Evolutionary conservation across 140 eudicot genomes (phyloP).

Genomic region (Flaveria floridana): DNA sequence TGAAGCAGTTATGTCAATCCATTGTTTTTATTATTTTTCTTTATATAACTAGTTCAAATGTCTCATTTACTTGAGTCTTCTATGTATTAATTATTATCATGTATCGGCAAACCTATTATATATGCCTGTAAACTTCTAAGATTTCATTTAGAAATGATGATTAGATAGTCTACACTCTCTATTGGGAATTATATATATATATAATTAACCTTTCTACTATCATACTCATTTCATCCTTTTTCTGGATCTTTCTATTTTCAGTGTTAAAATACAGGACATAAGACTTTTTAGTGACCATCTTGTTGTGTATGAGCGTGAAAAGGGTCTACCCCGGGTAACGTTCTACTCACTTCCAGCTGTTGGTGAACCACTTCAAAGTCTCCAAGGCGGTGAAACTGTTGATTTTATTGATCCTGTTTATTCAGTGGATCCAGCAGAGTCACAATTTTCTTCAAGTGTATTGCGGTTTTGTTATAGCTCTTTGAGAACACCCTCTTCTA

Average conservation of each 20-base stretch:
- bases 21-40: too few species aligned
- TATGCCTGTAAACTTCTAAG: too few species aligned
- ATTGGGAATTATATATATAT: conserved; percentile 11
- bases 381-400: conserved; percentile 67
- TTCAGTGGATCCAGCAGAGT: conserved; percentile 64
- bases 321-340: conserved; percentile 64
- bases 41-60: too few species aligned
- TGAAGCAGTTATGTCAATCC: too few species aligned
- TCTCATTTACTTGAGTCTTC: too few species aligned
- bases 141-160: not conserved
- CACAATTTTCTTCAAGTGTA: conserved; percentile 68
- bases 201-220: not conserved
- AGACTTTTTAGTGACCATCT: conserved; percentile 73
- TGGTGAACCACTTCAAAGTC: conserved; percentile 68
- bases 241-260: conserved; percentile 31
- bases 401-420: conserved; percentile 84
- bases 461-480: conserved; percentile 77
- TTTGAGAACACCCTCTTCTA: conserved; percentile 80
- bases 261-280: conserved; percentile 77
- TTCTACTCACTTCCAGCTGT: conserved; percentile 66
- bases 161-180: not conserved
- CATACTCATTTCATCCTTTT: not conserved
- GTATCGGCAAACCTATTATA: too few species aligned
- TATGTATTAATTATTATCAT: too few species aligned
- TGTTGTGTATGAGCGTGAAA: conserved; percentile 79